Percentiles rank a stretch among this genome's conserved stretches.
Conservation (phyloP, 2,329 filamentous ascomycete genomes). For the Clonostachys solani region DNA sequence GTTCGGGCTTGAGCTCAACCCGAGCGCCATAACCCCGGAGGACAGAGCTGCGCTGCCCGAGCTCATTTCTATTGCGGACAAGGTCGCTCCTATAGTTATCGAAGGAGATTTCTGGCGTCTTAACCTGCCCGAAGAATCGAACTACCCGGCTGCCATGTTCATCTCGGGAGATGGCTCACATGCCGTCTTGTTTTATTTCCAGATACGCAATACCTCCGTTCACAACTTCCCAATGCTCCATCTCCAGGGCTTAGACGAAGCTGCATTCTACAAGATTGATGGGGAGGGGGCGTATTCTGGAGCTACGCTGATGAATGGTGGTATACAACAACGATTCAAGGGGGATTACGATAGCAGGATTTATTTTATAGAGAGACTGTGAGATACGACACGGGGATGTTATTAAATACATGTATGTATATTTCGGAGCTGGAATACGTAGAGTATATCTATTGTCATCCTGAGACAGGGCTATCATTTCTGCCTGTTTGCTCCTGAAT, state of each 20-base stretch:
- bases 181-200: conserved; percentile 57
- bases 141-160: conserved; percentile 60
- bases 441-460: too few species aligned
- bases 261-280: conserved; percentile 47
- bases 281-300: conserved; percentile 50
- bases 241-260: conserved; percentile 51
- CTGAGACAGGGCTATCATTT: too few species aligned
- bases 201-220: conserved; percentile 41
- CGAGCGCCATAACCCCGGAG: conserved; percentile 39
- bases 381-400: not conserved
- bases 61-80: conserved; percentile 48
- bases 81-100: conserved; percentile 55
- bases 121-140: conserved; percentile 50
- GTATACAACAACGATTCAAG: conserved; percentile 43
- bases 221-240: conserved; percentile 51
- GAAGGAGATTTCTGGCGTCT: conserved; percentile 57
- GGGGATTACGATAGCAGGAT: conserved; percentile 54
- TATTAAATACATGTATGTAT: too few species aligned
- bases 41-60: conserved; percentile 49
- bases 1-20: conserved; percentile 62
- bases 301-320: conserved; percentile 58
- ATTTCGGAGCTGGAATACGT: too few species aligned
- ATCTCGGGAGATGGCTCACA: conserved; percentile 42
- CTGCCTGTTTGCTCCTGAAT: too few species aligned
- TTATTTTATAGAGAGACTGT: conserved; percentile 42